Conservation (phyloP, 352 stramenopile species). For the Globisporangium mamillatum region DNA sequence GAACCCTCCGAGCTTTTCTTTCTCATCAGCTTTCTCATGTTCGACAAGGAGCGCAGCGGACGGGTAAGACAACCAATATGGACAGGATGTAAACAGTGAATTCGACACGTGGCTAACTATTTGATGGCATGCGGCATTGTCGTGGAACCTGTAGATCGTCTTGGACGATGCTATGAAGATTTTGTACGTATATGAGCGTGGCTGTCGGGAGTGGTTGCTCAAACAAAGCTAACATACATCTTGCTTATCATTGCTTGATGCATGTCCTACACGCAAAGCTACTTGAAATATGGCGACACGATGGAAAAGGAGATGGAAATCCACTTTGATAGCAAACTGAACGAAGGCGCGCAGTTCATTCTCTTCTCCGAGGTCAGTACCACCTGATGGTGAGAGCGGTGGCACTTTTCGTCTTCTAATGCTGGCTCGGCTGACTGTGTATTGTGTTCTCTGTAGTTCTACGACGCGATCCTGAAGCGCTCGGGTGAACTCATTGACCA, state of each 20-base stretch:
- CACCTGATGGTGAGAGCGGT: neutral
- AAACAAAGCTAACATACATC: neutral
- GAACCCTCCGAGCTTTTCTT: conserved; percentile 78
- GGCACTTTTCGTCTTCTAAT: too few species aligned
- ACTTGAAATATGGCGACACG: conserved; percentile 70
- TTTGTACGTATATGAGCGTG: conserved; percentile 34
- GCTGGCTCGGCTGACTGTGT: too few species aligned
- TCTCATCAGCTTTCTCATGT: conserved; percentile 84
- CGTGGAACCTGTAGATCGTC: conserved; percentile 39
- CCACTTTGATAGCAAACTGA: conserved; percentile 63
- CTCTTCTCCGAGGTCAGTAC: conserved; percentile 49
- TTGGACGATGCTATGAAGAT: conserved; percentile 81
- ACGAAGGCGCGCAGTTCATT: conserved; percentile 63
- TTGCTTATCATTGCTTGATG: neutral
- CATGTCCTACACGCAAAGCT: conserved; percentile 25
- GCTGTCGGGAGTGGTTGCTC: neutral
- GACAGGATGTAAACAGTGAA: neutral
- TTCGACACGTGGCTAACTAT: neutral
- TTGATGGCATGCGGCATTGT: neutral
- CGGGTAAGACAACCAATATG: conserved; percentile 8
- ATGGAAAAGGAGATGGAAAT: conserved; percentile 81
- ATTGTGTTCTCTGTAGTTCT: conserved; percentile 33
- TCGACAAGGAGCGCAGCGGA: conserved; percentile 67
- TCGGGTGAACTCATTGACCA: conserved; percentile 63
- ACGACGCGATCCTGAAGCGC: conserved; percentile 53